Conservation (phyloP, 768 basidiomycete species). For the Tylopilus rubrobrunneus region DNA sequence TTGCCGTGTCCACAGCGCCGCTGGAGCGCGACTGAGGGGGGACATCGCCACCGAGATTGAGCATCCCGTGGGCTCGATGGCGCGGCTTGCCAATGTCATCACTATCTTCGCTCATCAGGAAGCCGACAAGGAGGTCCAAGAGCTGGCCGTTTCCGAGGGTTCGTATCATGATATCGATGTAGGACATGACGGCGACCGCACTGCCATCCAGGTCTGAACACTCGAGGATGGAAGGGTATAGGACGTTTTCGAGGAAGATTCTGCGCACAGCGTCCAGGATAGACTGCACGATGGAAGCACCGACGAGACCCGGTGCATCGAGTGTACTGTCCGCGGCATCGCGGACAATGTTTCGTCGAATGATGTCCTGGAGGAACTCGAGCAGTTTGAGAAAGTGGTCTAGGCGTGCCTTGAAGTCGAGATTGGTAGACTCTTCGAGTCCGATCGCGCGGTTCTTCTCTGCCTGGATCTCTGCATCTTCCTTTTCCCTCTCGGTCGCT, state of each 20-base stretch:
- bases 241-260: conserved; percentile 88
- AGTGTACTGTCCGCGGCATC: conserved; percentile 33
- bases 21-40: conserved; percentile 34
- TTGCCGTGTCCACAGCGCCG: conserved; percentile 34
- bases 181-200: conserved; percentile 92
- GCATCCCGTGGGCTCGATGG: conserved; percentile 39
- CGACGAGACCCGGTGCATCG: conserved; percentile 65
- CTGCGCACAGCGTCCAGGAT: conserved; percentile 79
- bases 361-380: conserved; percentile 88
- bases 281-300: conserved; percentile 76
- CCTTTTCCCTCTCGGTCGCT: conserved; percentile 55
- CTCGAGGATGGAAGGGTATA: conserved; percentile 91
- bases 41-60: conserved; percentile 35
- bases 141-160: conserved; percentile 68
- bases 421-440: conserved; percentile 69
- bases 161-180: conserved; percentile 84
- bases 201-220: conserved; percentile 94
- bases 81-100: conserved; percentile 54
- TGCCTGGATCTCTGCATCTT: conserved; percentile 47
- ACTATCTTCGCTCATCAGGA: conserved; percentile 83
- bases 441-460: conserved; percentile 58
- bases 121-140: conserved; percentile 67
- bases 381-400: conserved; percentile 89
- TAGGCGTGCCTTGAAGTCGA: conserved; percentile 74
- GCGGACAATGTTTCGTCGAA: conserved; percentile 58